Percentiles rank a stretch among this genome's conserved stretches.
These are phyloP conservation scores for Lactifluus subvellereus DNA, from an alignment of 768 basidiomycete species.

Conservation along the genomic window DNA sequence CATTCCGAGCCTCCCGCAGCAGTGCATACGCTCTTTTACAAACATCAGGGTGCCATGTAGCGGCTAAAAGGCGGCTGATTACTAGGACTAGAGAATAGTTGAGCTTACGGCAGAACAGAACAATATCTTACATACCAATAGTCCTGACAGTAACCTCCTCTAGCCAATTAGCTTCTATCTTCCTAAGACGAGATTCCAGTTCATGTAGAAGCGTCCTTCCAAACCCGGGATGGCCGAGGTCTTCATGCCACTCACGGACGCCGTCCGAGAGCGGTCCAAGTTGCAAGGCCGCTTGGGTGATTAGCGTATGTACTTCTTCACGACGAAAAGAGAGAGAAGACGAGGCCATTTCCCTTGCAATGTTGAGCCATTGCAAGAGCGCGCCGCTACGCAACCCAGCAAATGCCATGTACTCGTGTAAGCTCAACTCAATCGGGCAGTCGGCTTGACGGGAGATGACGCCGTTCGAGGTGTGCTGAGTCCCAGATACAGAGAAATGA, in stretches of 20 bases:
- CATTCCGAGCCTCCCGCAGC: neutral
- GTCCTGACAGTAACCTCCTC: neutral
- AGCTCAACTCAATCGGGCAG: neutral
- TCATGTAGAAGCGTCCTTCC: neutral
- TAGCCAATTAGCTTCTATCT: neutral
- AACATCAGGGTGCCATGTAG: neutral
- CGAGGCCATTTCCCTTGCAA: neutral
- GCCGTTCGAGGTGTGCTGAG: neutral
- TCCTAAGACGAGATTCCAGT: neutral
- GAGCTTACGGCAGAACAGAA: neutral
- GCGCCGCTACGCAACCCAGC: constrained; percentile 41
- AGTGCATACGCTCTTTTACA: neutral
- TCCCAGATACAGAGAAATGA: neutral
- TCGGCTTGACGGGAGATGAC: constrained; percentile 25
- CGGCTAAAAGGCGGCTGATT: neutral
- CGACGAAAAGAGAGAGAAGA: neutral
- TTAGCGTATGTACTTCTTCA: neutral
- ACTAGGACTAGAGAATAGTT: neutral
- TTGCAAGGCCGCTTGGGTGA: neutral
- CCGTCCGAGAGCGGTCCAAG: neutral
- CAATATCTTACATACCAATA: neutral
- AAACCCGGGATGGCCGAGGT: neutral
- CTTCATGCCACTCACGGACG: neutral
- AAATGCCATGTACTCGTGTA: constrained; percentile 45
- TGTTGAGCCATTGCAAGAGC: constrained; percentile 45